Evolutionary conservation across 2,329 filamentous ascomycete genomes (phyloP), one percentile per base, ranked within the genome.

Genomic region (Exophiala phaeomuriformis): DNA sequence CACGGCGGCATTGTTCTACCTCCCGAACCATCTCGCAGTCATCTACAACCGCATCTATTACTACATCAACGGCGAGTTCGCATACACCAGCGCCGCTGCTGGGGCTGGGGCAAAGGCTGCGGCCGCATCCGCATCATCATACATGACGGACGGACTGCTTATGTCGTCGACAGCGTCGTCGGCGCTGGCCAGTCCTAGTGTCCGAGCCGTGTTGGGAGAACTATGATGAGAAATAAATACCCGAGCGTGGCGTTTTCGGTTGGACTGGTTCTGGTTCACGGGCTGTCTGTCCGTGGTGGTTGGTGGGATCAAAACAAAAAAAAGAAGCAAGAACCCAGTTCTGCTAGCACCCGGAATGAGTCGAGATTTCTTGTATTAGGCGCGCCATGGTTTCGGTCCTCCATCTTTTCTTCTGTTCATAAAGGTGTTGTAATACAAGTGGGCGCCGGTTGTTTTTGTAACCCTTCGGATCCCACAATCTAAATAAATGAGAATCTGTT

Each of bases 31-130:
- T 74, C 75, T 97, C 65, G 78, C 82, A 65, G 85, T 88, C 68
- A 84, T 98, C 64, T 81, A 85, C 66, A 82, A 83, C 67, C 86
- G 91, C 67, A 84, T 89, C 50, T 95, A 88, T 81, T 98, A 96
- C 77, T 98, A 98, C 77, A 88, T 89, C 70, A 84, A 85, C 61
- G 93, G 93, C 63, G 90, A 95, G 54, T 66, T 68, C 33, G 65
- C 69, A 5, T 69, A 72, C 58, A 19, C 19, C 19, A 19, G 19
- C 19, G 68, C 68, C 9, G 64, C 56, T 10, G 40, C 49, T 3
- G 35, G 39, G 3, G 42, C 43, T 5, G 47, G 35, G 28, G 49
- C 43, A 12, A 50, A 53, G 41, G 49, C 43, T 19, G 19, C 19
- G 19, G 19, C 19, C 19, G 19, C 19, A 19, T 19, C 19, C 19